Percentiles rank a stretch among this genome's conserved stretches.
Conservation (phyloP, 306 rosid species). For the Acacia confusa region DNA sequence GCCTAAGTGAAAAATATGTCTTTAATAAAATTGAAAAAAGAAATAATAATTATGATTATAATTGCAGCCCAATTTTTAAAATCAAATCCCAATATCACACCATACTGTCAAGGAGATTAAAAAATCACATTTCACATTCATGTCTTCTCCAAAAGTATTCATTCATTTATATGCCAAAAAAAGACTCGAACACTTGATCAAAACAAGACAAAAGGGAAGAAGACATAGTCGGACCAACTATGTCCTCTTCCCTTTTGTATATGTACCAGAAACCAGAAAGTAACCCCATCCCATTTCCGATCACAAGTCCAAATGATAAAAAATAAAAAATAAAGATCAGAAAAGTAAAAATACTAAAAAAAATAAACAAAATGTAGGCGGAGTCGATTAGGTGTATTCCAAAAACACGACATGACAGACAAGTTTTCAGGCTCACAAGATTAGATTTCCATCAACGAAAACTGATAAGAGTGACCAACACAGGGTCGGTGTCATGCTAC, state of each 20-base stretch:
- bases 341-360: background rate
- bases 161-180: background rate
- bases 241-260: too few species aligned
- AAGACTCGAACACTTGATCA: background rate
- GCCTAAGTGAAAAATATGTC: background rate
- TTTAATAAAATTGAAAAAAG: background rate
- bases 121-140: background rate
- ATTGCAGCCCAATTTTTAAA: background rate
- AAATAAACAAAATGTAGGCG: background rate
- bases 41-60: background rate
- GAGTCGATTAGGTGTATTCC: background rate
- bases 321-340: background rate
- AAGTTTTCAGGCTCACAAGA: background rate
- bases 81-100: background rate
- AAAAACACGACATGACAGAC: background rate
- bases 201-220: background rate
- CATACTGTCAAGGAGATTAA: background rate
- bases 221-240: background rate
- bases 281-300: background rate
- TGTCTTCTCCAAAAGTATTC: background rate
- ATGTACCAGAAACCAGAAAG: background rate
- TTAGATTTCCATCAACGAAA: background rate
- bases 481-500: too few species aligned
- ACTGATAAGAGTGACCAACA: background rate
- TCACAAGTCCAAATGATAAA: conserved; percentile 1